Evolutionary conservation across 257 asterid genomes (phyloP).

Genomic region (Solanum infundibuliforme): DNA sequence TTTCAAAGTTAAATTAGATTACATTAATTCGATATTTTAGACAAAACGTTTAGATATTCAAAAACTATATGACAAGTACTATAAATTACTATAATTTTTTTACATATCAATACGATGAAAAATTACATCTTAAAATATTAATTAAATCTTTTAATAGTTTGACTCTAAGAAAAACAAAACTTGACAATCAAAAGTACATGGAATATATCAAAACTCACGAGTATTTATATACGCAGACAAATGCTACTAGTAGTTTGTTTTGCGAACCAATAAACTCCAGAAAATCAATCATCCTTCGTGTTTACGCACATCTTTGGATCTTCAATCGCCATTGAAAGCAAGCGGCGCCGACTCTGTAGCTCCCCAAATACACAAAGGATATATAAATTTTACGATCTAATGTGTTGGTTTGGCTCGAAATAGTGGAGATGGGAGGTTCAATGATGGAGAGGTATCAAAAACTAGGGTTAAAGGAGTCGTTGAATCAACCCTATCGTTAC

Average conservation of each 20-base stretch:
- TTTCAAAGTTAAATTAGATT: too few relatives aligned
- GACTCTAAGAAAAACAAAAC: too few relatives aligned
- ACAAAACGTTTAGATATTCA: too few relatives aligned
- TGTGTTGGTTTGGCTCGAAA: background rate
- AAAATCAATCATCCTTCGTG: background rate
- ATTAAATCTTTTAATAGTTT: too few relatives aligned
- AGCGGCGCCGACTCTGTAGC: background rate
- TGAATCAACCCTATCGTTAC: conserved; percentile 29
- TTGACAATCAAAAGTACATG: too few relatives aligned
- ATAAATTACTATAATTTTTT: too few relatives aligned
- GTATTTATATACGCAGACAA: too few relatives aligned
- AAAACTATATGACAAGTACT: too few relatives aligned
- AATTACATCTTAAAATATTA: too few relatives aligned
- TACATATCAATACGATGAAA: too few relatives aligned
- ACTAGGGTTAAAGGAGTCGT: conserved; percentile 39
- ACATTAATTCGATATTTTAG: too few relatives aligned
- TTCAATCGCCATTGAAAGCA: background rate
- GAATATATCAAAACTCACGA: too few relatives aligned
- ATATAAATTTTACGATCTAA: background rate
- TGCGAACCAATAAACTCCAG: background rate
- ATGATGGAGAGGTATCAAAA: conserved; percentile 37
- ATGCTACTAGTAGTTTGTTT: background rate
- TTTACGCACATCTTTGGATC: background rate
- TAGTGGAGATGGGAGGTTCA: background rate
- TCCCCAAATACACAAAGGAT: background rate